Conservation (phyloP, 441 rosid species). For the Adansonia gregorii region DNA sequence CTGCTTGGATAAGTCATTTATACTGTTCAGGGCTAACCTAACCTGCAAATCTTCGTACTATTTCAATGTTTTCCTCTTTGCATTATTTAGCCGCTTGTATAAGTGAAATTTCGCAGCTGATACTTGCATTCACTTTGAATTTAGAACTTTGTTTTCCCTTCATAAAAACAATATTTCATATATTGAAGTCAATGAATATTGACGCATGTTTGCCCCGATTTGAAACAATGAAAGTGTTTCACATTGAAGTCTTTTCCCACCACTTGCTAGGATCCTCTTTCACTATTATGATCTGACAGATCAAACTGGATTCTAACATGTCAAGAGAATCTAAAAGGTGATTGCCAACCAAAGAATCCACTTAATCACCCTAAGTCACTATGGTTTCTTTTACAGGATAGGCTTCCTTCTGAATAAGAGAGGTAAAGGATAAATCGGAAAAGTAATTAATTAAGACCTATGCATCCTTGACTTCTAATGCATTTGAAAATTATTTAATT, state of each 20-base stretch:
- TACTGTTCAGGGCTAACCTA: background rate
- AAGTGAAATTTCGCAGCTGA: background rate
- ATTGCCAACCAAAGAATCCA: background rate
- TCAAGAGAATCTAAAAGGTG: conserved; percentile 8
- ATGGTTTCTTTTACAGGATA: background rate
- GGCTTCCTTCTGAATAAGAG: background rate
- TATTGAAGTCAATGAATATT: background rate
- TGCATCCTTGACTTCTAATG: background rate
- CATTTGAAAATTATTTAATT: background rate
- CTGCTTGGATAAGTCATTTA: background rate
- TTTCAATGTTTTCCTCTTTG: background rate
- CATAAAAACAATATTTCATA: background rate
- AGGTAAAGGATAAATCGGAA: background rate
- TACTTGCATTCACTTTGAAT: background rate
- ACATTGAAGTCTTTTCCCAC: background rate
- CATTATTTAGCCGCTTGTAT: background rate
- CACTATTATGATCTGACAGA: conserved; percentile 2
- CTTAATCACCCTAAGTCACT: background rate
- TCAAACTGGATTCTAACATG: background rate
- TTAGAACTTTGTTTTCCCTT: background rate
- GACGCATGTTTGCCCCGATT: background rate
- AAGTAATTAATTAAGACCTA: background rate
- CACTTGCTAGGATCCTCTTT: background rate
- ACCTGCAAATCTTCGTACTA: background rate
- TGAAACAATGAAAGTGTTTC: background rate